Evolutionary conservation across 306 rosid genomes (phyloP), one percentile per base, ranked within the genome.

Genomic region (Vachellia pachyceras): DNA sequence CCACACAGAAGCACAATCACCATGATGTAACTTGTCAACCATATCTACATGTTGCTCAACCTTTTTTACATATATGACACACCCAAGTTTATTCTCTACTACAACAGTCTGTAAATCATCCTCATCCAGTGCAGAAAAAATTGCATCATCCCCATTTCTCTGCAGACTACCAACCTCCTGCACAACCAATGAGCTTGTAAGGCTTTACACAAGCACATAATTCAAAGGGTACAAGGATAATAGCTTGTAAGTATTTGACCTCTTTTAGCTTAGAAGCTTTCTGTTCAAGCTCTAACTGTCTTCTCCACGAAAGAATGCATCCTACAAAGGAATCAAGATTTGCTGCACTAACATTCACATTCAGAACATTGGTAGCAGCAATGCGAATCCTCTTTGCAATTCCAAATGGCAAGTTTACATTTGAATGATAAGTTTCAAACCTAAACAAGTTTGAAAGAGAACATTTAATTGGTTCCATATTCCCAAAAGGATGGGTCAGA

Each of bases 41-140:
- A 71, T 72, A 54, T 89, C 90, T 7, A 85, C 60, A 79, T 87
- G 88, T 81, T 91, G 89, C 81, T 90, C 98, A 76, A 78, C 84
- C 64, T 83, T 92, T 88, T 89, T 95, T 67, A 95, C 80, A 87
- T 84, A 95, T 18, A 92, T 86, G 77, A 92, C 94, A 47, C 96
- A 88, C 66, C 99, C 99, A 80, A 95, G 99, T 79, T 88, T 89
- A 84, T 95, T 95, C 87, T 95, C 98, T 76, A 95, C 68, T 49
- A 92, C 69, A 67, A 94, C 87, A 45, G 98, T 93, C 89, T 90
- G 99, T 83, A 93, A 86, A 83, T 95, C 99, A 85, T 95, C 98
- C 82, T 91, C 97, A 86, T 95, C 99, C 80, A 95, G 79, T 12
- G 98, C 97, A 60, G 98, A 95, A 83, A 90, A 86, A 75, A 94